Base-by-base conservation (phyloP, 78 protist genomes). In the Guillardia theta region DNA sequence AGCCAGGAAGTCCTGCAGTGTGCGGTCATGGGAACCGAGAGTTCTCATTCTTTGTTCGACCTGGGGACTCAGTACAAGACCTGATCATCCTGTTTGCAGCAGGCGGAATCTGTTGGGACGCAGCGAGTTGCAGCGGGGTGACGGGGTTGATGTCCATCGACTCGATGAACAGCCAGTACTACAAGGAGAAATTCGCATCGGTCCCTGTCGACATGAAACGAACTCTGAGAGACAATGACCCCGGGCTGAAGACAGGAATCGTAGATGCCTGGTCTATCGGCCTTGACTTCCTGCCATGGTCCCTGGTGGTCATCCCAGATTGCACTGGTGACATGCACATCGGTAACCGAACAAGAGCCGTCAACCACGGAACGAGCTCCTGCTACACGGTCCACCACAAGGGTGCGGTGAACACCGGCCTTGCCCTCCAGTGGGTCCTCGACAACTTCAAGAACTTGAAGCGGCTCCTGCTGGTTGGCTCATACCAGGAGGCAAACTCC, bases 1-100 rank as follows among this genome's bases (percentile, higher is more conserved):
- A 43, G 18, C 90, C 90, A 9, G 90, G 90, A 1, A 43, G 30
- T 18, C 44, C 44, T 8, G 39, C 90, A 4, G 90, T 78, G 18
- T 78, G 90, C 48, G 90, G 43, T 24, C 90, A 78, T 43, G 90
- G 90, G 15, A 78, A 78, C 48, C 90, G 90, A 18, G 90, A 78
- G 50, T 78, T 78, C 39, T 78, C 90, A 10, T 78, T 78, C 50
- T 43, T 78, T 10, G 50, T n/a, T 18, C 33, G 12, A 70, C 62
- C 33, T 21, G 33, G 62, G 12, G 12, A 53, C 18, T 12, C 12
- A 18, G 62, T 21, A 21, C 12, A 53, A 18, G 18, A 53, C 33
- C 62, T 53, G 62, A 18, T 53, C 33, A 24, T 70, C 1, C 27
- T 70, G 83, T 33, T 70, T 43, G 21, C 22, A 24, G 22, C 9